A percentile compares a stretch with the other conserved stretches of the same genome.
phyloP scores from a whole-genome alignment of 768 basidiomycete species.

The Lactarius trivialis region DNA sequence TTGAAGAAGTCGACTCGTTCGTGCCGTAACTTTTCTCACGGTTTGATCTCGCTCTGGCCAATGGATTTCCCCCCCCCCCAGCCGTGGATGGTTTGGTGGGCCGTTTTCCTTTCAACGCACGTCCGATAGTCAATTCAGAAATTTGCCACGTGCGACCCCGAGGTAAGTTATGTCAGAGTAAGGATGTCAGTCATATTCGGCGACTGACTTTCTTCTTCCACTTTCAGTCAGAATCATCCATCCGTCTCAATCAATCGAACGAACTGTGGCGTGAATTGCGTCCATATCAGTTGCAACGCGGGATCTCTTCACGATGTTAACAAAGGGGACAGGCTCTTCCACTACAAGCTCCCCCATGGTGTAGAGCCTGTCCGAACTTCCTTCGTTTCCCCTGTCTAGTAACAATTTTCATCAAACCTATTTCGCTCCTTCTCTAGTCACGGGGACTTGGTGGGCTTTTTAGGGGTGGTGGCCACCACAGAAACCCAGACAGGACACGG shows the following conservation, averaged over 20 bases:
- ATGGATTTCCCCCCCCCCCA: too few relatives aligned
- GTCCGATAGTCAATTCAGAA: not conserved
- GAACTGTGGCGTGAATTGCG: not conserved
- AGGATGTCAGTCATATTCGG: not conserved
- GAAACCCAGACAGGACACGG: not conserved
- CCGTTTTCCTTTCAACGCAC: not conserved
- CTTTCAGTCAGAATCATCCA: not conserved
- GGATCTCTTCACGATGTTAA: not conserved
- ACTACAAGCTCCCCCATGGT: not conserved
- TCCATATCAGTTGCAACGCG: not conserved
- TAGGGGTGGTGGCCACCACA: not conserved
- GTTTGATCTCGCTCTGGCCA: not conserved
- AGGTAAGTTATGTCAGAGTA: not conserved
- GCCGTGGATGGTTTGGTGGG: not conserved
- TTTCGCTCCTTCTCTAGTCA: not conserved
- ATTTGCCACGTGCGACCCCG: not conserved
- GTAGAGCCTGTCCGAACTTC: not conserved
- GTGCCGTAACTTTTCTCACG: not conserved
- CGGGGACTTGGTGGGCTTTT: not conserved
- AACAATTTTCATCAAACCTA: not conserved
- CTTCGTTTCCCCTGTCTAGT: not conserved
- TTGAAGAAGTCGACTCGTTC: not conserved
- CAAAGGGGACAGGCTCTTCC: not conserved
- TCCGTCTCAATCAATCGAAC: not conserved
- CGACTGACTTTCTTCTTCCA: not conserved